phyloP scores from a whole-genome alignment of 768 basidiomycete species.

The Boletales sp. region DNA sequence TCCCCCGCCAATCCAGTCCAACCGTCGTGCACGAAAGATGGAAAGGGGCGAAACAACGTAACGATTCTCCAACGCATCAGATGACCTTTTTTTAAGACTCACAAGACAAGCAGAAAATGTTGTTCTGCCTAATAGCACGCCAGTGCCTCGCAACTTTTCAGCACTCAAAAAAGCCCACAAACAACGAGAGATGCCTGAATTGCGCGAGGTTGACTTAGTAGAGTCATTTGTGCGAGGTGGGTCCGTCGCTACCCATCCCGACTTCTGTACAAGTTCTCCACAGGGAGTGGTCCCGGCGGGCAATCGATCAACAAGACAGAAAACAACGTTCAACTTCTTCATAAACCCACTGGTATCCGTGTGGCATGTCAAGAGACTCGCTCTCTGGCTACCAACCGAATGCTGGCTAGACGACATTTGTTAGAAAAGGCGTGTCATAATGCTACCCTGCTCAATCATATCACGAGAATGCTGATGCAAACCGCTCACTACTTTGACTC shows the following conservation, averaged over 20 bases:
- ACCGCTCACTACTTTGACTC: not conserved
- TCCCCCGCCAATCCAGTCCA: slow-evolving; percentile 44
- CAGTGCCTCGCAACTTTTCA: slow-evolving; percentile 51
- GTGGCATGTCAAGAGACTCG: slow-evolving; percentile 88
- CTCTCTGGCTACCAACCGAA: slow-evolving; percentile 75
- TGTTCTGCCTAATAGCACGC: slow-evolving; percentile 27
- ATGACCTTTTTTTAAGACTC: slow-evolving; percentile 27
- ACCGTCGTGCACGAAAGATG: slow-evolving; percentile 44
- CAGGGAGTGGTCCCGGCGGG: slow-evolving; percentile 92
- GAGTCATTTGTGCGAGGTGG: slow-evolving; percentile 85
- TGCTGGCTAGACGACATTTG: slow-evolving; percentile 68
- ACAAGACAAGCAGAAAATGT: slow-evolving; percentile 28
- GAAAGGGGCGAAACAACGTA: slow-evolving; percentile 36
- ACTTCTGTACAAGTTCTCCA: slow-evolving; percentile 6
- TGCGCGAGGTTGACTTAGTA: slow-evolving; percentile 79
- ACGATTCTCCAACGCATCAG: slow-evolving; percentile 22
- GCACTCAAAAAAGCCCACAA: slow-evolving; percentile 68
- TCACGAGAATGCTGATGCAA: slow-evolving; percentile 17
- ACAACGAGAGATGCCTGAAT: slow-evolving; percentile 58
- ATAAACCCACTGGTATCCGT: slow-evolving; percentile 84
- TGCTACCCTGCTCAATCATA: slow-evolving; percentile 15
- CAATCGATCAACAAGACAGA: slow-evolving; percentile 96
- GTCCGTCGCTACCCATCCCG: slow-evolving; percentile 10
- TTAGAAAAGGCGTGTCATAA: slow-evolving; percentile 66
- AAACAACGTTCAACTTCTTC: slow-evolving; percentile 86